Evolutionary conservation across 768 basidiomycete species (phyloP), one percentile per base, ranked within the genome.

Genomic region (Scleroderma citrinum): DNA sequence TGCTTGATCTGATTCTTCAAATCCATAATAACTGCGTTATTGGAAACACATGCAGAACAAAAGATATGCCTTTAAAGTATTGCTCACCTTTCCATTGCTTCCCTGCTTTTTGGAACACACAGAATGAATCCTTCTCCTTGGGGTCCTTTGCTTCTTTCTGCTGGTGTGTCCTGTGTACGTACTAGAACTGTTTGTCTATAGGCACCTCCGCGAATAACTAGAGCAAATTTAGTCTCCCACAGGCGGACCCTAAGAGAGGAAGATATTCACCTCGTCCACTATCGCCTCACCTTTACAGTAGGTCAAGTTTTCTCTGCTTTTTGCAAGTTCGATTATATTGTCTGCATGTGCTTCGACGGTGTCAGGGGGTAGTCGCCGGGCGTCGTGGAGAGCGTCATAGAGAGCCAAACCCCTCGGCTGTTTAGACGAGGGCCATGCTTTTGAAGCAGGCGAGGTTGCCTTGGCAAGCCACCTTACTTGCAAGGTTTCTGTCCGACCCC

Each of bases 201-300:
- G 20, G 86, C 85, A 11, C 93, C 93, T 5, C 92, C 90, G 32
- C 93, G 77, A n/a, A 85, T 88, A 31, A 97, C 93, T 12, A 97
- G 78, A 11, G 92, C 95, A 64, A 95, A 97, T 2, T 93, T 93
- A n/a, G n/a, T n/a, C n/a, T n/a, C n/a, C n/a, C n/a, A n/a, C n/a
- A n/a, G n/a, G n/a, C n/a, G n/a, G n/a, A n/a, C n/a, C n/a, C n/a
- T n/a, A n/a, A n/a, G n/a, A n/a, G n/a, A n/a, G n/a, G n/a, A n/a
- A n/a, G n/a, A n/a, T n/a, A n/a, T n/a, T n/a, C 53, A 96, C 93
- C 51, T 88, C 92, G 63, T 97, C 93, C 37, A 95, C 88, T 48
- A 95, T 75, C 6, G 87, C 91, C 59, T 92, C 91, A 19, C 90
- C 89, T 62, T 90, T 89, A 56, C 71, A 76, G 60, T 87, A 89